Evolutionary conservation across 1,139 yeast species (phyloP).

Genomic region (Yamadazyma spencermartinsiae): DNA sequence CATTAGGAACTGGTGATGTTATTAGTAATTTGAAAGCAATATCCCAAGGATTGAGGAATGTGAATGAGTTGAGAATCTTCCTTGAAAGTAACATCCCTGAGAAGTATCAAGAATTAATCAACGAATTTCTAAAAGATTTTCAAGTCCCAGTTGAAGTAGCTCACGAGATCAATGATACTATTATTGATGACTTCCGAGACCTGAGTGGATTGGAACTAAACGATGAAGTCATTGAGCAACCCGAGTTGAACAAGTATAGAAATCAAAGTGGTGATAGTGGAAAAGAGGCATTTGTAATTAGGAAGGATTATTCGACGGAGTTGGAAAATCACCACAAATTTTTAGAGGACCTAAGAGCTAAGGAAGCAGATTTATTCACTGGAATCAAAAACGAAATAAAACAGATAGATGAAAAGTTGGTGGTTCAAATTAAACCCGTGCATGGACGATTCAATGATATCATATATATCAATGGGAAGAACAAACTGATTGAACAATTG

Average conservation of each 20-base stretch:
- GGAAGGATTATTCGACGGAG: slow-evolving; percentile 27
- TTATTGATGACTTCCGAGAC: slow-evolving; percentile 15
- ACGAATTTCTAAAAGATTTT: slow-evolving; percentile 24
- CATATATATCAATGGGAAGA: slow-evolving; percentile 34
- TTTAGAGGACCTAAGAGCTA: slow-evolving; percentile 26
- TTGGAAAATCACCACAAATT: slow-evolving; percentile 33
- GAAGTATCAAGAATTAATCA: slow-evolving; percentile 12
- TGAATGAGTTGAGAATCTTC: slow-evolving; percentile 24
- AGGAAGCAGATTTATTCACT: slow-evolving; percentile 25
- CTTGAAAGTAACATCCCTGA: slow-evolving; percentile 16
- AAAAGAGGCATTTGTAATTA: slow-evolving; percentile 24
- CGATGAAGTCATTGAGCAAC: slow-evolving; percentile 10
- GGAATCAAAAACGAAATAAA: slow-evolving; percentile 21
- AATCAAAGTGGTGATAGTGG: slow-evolving; percentile 5
- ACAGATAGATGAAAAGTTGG: slow-evolving; percentile 31
- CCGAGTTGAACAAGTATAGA: slow-evolving; percentile 8
- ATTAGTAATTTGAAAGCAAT: slow-evolving; percentile 31
- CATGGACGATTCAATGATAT: slow-evolving; percentile 36
- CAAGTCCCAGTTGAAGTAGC: slow-evolving; percentile 32
- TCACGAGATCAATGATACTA: slow-evolving; percentile 26
- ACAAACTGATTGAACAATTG: slow-evolving; percentile 26
- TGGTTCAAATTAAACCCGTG: slow-evolving; percentile 27
- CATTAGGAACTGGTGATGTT: slow-evolving; percentile 37
- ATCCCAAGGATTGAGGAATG: slow-evolving; percentile 32
- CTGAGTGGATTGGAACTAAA: slow-evolving; percentile 1